Percentiles rank a stretch among this genome's conserved stretches.
Conservation (phyloP, 192 early-diverging fungal species). For the Bifiguratus adelaidae region DNA sequence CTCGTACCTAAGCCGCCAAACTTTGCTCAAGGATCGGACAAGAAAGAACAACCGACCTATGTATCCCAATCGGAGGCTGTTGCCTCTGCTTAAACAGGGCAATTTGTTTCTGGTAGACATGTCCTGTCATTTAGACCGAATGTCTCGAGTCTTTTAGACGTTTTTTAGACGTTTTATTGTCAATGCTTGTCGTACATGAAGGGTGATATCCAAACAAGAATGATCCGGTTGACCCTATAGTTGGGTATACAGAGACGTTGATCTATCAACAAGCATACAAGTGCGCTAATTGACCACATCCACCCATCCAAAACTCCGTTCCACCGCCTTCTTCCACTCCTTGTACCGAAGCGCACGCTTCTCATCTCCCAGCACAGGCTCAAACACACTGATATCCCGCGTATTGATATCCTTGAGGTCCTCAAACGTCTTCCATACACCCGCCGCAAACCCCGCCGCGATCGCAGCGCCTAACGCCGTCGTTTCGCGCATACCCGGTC, state of each 20-base stretch:
- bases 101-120: too few species aligned
- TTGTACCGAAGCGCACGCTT: constrained; percentile 45
- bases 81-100: too few species aligned
- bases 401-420: constrained; percentile 42
- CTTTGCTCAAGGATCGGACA: constrained; percentile 30
- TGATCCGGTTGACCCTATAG: too few species aligned
- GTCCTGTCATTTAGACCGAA: too few species aligned
- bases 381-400: constrained; percentile 29
- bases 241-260: too few species aligned
- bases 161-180: too few species aligned
- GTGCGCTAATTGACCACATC: too few species aligned
- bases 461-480: constrained; percentile 93
- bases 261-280: too few species aligned
- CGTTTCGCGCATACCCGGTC: constrained; percentile 86
- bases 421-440: constrained; percentile 40
- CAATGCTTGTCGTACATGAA: too few species aligned
- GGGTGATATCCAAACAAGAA: too few species aligned
- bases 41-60: constrained; percentile 11
- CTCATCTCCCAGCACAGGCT: constrained; percentile 24
- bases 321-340: constrained; percentile 69
- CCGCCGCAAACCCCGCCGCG: constrained; percentile 54
- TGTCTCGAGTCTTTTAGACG: too few species aligned
- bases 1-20: constrained; percentile 33
- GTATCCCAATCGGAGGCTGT: too few species aligned
- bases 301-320: constrained; percentile 53